Conservation (phyloP, 495 filamentous ascomycete genomes). For the Aspergillus ostianus region DNA sequence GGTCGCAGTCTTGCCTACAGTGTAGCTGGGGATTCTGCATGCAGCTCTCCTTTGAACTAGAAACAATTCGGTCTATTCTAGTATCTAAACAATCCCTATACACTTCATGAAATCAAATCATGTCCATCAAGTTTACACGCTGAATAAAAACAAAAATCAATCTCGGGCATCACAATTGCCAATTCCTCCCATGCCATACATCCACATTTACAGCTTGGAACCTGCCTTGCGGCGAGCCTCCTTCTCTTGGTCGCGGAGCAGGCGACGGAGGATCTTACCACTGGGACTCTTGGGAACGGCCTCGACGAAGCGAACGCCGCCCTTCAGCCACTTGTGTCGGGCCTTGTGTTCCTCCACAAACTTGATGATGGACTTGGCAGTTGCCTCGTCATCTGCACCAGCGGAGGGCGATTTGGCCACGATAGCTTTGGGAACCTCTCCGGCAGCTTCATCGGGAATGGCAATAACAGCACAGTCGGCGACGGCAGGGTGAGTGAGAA, state of each 20-base stretch:
- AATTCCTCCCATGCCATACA: background rate
- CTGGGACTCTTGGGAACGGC: conserved; percentile 84
- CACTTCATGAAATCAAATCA: background rate
- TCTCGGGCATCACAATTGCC: background rate
- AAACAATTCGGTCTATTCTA: background rate
- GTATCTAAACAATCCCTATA: background rate
- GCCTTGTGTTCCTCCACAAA: conserved; percentile 83
- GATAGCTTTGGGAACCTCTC: conserved; percentile 86
- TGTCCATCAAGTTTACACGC: background rate
- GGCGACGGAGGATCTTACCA: conserved; percentile 83
- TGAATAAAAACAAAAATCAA: background rate
- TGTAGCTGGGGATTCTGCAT: too few species aligned
- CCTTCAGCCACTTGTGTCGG: conserved; percentile 85
- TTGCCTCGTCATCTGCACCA: conserved; percentile 56
- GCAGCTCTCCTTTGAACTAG: background rate
- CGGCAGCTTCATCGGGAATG: conserved; percentile 69
- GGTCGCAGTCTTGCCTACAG: background rate
- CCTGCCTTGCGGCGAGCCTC: conserved; percentile 63
- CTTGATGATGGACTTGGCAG: conserved; percentile 64
- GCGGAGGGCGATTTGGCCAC: conserved; percentile 70
- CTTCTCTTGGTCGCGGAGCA: conserved; percentile 79
- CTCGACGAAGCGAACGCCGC: conserved; percentile 75
- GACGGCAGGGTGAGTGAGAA: conserved; percentile 77
- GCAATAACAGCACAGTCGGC: conserved; percentile 84
- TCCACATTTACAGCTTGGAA: conserved; percentile 46